phyloP scores from a whole-genome alignment of 176 grass and related monocot genomes.

The Secale cereale region DNA sequence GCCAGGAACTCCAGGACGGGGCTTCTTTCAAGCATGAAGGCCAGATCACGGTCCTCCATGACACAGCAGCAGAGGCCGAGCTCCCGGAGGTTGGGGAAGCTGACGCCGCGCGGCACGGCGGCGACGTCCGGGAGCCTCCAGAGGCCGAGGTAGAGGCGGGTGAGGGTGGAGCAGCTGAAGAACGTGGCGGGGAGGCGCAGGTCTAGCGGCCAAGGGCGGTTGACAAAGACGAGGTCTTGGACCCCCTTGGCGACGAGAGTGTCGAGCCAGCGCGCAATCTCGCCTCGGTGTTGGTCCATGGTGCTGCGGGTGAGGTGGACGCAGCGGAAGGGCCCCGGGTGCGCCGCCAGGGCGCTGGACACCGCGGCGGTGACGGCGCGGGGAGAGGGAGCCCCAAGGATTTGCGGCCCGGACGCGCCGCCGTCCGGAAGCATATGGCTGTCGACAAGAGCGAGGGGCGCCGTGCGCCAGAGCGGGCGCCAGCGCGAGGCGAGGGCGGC shows the following conservation, averaged over 20 bases:
- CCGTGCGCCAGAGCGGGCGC: not conserved
- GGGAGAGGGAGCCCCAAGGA: not conserved
- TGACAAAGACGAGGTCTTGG: not conserved
- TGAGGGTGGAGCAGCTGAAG: not conserved
- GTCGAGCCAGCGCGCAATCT: not conserved
- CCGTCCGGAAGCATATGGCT: not conserved
- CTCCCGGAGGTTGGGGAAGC: not conserved
- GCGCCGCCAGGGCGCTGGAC: not conserved
- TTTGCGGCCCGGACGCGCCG: not conserved
- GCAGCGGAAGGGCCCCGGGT: not conserved
- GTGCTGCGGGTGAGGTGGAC: not conserved
- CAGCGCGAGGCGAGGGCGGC: not conserved
- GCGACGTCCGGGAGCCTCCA: not conserved
- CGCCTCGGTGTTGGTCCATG: not conserved
- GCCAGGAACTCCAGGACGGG: not conserved
- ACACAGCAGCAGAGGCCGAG: not conserved
- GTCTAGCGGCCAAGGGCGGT: not conserved
- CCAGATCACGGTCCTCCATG: not conserved
- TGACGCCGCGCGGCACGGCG: not conserved
- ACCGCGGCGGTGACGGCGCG: not conserved
- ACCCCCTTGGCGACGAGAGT: not conserved
- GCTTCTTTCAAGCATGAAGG: slow-evolving; percentile 14
- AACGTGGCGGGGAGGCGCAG: not conserved
- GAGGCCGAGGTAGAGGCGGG: not conserved
- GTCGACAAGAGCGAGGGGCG: not conserved